phyloP scores from a whole-genome alignment of 495 filamentous ascomycete species.

The Xylaria sp. region DNA sequence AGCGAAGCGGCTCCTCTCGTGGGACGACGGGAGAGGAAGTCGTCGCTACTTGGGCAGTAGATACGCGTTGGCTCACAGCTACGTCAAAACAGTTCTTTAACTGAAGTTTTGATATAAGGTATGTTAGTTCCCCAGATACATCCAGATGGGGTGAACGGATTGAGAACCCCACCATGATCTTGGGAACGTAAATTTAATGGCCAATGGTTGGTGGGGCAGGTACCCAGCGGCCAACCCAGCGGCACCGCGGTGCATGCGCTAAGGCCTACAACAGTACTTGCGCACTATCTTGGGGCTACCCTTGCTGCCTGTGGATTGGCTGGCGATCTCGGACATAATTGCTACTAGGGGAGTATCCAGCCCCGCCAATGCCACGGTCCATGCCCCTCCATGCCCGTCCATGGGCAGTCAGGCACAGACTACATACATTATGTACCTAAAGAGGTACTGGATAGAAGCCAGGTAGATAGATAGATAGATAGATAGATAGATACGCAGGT shows the following conservation, averaged over 20 bases:
- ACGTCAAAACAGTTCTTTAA: not conserved
- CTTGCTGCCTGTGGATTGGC: not conserved
- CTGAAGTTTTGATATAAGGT: not conserved
- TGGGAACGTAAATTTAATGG: not conserved
- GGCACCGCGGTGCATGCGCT: not conserved
- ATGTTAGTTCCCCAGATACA: not conserved
- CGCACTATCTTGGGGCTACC: not conserved
- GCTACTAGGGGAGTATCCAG: not conserved
- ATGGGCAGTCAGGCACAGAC: conserved; percentile 8
- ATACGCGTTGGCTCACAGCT: not conserved
- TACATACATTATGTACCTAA: no score
- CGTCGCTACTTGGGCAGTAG: not conserved
- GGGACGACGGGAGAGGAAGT: not conserved
- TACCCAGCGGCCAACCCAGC: not conserved
- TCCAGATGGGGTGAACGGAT: not conserved
- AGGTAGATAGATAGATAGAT: no score
- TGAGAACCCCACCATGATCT: conserved; percentile 15
- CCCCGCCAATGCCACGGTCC: not conserved
- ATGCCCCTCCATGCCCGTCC: no score
- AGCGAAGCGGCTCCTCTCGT: not conserved
- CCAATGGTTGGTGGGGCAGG: conserved; percentile 15
- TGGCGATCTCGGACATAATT: not conserved
- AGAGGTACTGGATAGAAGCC: no score
- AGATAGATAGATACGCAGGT: no score
- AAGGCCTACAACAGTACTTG: not conserved